These are phyloP conservation scores for Rhodotorula diobovata DNA, from an alignment of 768 basidiomycete species.

Conservation along the genomic window DNA sequence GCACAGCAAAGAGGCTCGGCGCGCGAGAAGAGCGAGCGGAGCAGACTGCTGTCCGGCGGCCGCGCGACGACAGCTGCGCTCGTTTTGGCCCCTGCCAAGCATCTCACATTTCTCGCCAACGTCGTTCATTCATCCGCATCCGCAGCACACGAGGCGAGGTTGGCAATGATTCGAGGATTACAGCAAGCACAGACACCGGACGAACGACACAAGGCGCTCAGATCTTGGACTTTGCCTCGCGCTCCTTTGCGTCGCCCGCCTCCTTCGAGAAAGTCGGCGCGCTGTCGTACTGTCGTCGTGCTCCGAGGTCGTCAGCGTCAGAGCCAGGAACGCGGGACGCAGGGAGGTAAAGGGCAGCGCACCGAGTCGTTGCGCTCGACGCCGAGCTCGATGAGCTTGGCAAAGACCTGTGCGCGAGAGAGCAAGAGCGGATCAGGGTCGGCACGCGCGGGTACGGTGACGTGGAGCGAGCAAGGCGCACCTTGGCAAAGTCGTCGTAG, in stretches of 20 bases:
- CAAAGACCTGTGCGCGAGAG: constrained; percentile 60
- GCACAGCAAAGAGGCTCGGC: not conserved
- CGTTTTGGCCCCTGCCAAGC: too few species aligned
- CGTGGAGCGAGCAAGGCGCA: not conserved
- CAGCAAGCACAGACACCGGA: too few species aligned
- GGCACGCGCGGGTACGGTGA: too few species aligned
- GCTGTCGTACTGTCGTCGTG: constrained; percentile 19
- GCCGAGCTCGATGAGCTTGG: constrained; percentile 83
- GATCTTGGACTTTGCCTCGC: constrained; percentile 21
- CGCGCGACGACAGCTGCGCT: too few species aligned
- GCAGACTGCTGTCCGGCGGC: too few species aligned
- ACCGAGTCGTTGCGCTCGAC: constrained; percentile 49
- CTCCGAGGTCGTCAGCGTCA: not conserved
- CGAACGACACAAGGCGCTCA: not conserved
- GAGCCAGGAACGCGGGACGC: not conserved
- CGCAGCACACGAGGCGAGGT: too few species aligned
- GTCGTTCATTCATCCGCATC: too few species aligned
- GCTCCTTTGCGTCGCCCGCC: constrained; percentile 28
- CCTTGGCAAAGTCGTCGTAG: constrained; percentile 77
- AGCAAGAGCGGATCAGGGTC: too few species aligned
- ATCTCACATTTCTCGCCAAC: not conserved
- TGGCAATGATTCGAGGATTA: not conserved
- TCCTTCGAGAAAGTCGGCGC: constrained; percentile 25
- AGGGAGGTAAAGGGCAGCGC: not conserved
- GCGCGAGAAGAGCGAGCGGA: not conserved